These are phyloP conservation scores for Fusarium humuli DNA, from an alignment of 2,329 filamentous ascomycete genomes.

Conservation along the genomic window DNA sequence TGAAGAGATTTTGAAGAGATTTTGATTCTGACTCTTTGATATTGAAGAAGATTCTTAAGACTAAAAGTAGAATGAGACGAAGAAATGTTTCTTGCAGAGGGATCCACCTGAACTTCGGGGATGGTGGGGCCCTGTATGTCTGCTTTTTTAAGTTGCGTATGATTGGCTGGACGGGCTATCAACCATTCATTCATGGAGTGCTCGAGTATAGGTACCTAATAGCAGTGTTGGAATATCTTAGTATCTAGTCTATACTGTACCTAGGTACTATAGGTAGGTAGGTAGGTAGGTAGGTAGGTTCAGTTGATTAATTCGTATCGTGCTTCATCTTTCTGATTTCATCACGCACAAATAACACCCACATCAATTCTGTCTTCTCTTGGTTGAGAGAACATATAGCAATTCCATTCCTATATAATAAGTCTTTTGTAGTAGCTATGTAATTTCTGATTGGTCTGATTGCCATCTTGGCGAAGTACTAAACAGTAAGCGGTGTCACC, in stretches of 20 bases:
- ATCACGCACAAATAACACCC: background rate
- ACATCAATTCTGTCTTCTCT: background rate
- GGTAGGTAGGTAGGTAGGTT: background rate
- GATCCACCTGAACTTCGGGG: slow-evolving; percentile 34
- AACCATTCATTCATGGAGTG: background rate
- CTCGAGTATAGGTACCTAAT: too few relatives aligned
- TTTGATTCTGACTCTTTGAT: slow-evolving; percentile 1
- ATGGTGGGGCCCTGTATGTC: slow-evolving; percentile 14
- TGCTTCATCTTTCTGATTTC: background rate
- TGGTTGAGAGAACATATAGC: background rate
- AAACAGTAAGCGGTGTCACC: background rate
- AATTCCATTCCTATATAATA: too few relatives aligned
- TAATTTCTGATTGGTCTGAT: background rate
- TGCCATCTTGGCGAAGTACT: background rate
- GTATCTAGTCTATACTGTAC: too few relatives aligned
- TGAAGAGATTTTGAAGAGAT: background rate
- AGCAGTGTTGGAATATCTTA: background rate
- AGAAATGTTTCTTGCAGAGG: slow-evolving; percentile 41
- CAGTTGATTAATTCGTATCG: background rate
- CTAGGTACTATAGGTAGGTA: too few relatives aligned
- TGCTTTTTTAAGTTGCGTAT: slow-evolving; percentile 33
- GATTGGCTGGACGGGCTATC: slow-evolving; percentile 18
- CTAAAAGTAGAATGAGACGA: slow-evolving; percentile 27
- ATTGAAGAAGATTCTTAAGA: slow-evolving; percentile 19
- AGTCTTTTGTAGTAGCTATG: background rate